Evolutionary conservation across 805 yeast genomes (phyloP).

Genomic region (Ogataea pilisensis): DNA sequence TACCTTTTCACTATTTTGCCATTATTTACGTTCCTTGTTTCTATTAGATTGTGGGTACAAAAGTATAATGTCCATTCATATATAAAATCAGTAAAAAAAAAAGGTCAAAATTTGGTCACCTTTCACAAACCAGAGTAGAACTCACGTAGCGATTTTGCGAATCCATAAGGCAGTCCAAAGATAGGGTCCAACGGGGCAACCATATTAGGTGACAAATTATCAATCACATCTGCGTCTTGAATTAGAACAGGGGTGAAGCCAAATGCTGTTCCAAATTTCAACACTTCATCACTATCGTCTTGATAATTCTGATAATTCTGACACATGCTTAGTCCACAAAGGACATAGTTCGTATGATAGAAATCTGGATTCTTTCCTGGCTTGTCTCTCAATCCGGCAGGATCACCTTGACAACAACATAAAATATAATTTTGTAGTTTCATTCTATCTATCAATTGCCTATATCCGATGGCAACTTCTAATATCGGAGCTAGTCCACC

Average conservation of each 20-base stretch:
- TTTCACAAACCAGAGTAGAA: background rate
- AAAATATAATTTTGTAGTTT: constrained; percentile 64
- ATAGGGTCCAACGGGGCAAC: constrained; percentile 47
- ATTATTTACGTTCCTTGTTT: too few species aligned
- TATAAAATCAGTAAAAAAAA: too few species aligned
- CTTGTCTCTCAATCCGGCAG: constrained; percentile 75
- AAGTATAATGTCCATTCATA: too few species aligned
- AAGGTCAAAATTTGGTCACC: too few species aligned
- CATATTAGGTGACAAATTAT: constrained; percentile 14
- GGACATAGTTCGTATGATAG: constrained; percentile 85
- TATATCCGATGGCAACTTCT: constrained; percentile 43
- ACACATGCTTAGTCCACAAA: constrained; percentile 67
- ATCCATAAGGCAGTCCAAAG: constrained; percentile 50
- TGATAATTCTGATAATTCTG: constrained; percentile 39
- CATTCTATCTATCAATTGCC: constrained; percentile 43
- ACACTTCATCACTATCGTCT: constrained; percentile 2
- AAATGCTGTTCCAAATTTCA: constrained; percentile 22
- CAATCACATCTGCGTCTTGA: constrained; percentile 15
- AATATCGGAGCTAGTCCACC: constrained; percentile 71
- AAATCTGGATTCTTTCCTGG: constrained; percentile 79
- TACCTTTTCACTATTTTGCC: too few species aligned
- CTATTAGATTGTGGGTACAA: too few species aligned
- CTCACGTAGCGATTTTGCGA: constrained; percentile 16
- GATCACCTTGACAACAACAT: constrained; percentile 65
- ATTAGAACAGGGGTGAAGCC: constrained; percentile 25